These are phyloP conservation scores for Hymenochaete sp. DNA, from an alignment of 1,284 basidiomycete genomes.

Conservation along the genomic window DNA sequence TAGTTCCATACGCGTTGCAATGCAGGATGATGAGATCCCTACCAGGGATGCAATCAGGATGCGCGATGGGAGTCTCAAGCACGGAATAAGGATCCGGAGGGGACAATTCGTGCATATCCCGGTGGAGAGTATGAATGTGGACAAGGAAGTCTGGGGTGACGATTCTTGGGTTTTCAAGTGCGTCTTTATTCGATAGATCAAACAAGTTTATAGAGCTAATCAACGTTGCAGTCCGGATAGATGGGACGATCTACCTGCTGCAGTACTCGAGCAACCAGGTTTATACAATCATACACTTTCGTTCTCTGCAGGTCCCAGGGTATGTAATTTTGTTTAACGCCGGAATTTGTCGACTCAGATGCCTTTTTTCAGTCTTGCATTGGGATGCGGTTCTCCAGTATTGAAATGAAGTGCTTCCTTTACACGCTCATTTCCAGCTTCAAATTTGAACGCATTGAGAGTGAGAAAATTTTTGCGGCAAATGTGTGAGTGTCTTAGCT, in stretches of 20 bases:
- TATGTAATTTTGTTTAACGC: slow-evolving; percentile 29
- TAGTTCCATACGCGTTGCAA: slow-evolving; percentile 68
- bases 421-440: slow-evolving; percentile 63
- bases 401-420: slow-evolving; percentile 71
- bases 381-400: slow-evolving; percentile 67
- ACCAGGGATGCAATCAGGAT: slow-evolving; percentile 54
- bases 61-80: slow-evolving; percentile 39
- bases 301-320: slow-evolving; percentile 72
- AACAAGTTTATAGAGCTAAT: background rate
- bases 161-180: slow-evolving; percentile 73
- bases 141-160: slow-evolving; percentile 65
- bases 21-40: slow-evolving; percentile 66
- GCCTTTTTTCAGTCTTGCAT: slow-evolving; percentile 56
- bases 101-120: slow-evolving; percentile 69
- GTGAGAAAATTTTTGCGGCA: slow-evolving; percentile 49
- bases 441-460: slow-evolving; percentile 42
- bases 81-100: slow-evolving; percentile 43
- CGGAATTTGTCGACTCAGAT: slow-evolving; percentile 2
- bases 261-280: slow-evolving; percentile 52
- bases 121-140: slow-evolving; percentile 68
- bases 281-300: slow-evolving; percentile 61
- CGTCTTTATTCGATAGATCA: slow-evolving; percentile 22
- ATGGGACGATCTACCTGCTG: slow-evolving; percentile 67
- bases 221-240: slow-evolving; percentile 53
- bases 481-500: slow-evolving; percentile 51